Evolutionary conservation across 208 protist genomes (phyloP), one percentile per base, ranked within the genome.

Genomic region (Leishmania tarentolae): DNA sequence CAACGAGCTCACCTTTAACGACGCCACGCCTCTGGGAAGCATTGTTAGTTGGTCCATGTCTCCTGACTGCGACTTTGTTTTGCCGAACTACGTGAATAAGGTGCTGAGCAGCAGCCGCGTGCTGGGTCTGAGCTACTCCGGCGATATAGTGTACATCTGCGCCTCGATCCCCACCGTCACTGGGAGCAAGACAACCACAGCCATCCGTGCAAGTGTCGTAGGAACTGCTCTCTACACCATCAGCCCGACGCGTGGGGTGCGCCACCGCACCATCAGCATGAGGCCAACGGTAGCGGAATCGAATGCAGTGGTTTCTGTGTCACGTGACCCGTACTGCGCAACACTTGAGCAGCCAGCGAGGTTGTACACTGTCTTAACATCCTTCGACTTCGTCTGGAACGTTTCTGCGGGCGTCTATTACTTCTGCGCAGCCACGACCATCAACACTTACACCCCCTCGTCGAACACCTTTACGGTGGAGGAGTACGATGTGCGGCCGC

Each of bases 401-500:
- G 56, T 61, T 13, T 2, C 56, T 31, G 56, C 59, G 6, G 59
- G 59, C 19, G 28, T 35, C 59, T 65, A 35, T n/a, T 65, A 65
- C n/a, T 37, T 65, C 3, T 65, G 59, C n/a, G n/a, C 15, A 17
- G 15, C 15, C n/a, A 65, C 59, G 21, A 35, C 15, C 28, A 9
- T 0, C 0, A 5, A 31, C 57, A 28, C 35, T 2, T 5, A 5
- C n/a, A 0, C 37, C 3, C 59, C 59, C n/a, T 35, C 59, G n/a
- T 37, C n/a, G 8, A 65, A 65, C n/a, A 65, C 0, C n/a, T 78
- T 78, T 40, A 78, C 75, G 1, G 75, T 78, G 57, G 31, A 24
- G 57, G 75, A 78, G 75, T 78, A 78, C 75, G 75, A 78, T n/a
- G 75, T 78, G 57, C 57, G 40, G 75, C 75, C 75, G 57, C 75